A percentile compares a stretch with the other conserved stretches of the same genome.
Conservation (phyloP, 2,329 filamentous ascomycete species). For the Phialophora expanda region DNA sequence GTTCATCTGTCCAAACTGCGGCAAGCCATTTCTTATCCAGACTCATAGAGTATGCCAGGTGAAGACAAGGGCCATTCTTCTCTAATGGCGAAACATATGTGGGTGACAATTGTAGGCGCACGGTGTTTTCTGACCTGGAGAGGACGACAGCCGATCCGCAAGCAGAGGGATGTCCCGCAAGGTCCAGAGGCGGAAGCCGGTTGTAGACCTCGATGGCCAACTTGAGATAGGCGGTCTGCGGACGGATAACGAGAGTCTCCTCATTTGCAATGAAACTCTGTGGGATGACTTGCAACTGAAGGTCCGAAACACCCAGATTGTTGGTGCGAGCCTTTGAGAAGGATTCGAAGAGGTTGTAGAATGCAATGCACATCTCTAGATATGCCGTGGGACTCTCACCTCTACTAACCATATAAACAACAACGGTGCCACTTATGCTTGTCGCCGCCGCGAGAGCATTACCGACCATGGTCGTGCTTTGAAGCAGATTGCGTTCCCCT, state of each 20-base stretch:
- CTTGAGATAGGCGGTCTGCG: conserved; percentile 54
- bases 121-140: conserved; percentile 58
- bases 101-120: conserved; percentile 60
- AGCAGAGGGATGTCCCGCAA: conserved; percentile 45
- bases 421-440: conserved; percentile 50
- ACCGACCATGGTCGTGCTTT: conserved; percentile 47
- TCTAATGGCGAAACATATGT: conserved; percentile 59
- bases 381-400: conserved; percentile 50
- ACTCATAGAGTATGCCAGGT: conserved; percentile 64
- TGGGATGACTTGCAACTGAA: conserved; percentile 64
- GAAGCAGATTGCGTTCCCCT: conserved; percentile 41
- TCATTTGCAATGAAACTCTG: conserved; percentile 59
- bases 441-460: conserved; percentile 45
- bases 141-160: conserved; percentile 61
- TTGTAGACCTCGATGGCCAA: conserved; percentile 64
- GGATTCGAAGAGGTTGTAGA: conserved; percentile 61
- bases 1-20: conserved; percentile 64
- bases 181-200: conserved; percentile 57
- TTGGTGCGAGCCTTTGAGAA: conserved; percentile 46
- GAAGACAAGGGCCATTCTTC: conserved; percentile 62
- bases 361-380: conserved; percentile 61
- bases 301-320: conserved; percentile 47
- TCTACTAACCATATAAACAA: conserved; percentile 65
- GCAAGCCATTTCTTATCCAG: conserved; percentile 63
- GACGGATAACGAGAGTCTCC: conserved; percentile 58